These are phyloP conservation scores for Astrothelium subdiscretum DNA, from an alignment of 495 filamentous ascomycete species.

Conservation along the genomic window DNA sequence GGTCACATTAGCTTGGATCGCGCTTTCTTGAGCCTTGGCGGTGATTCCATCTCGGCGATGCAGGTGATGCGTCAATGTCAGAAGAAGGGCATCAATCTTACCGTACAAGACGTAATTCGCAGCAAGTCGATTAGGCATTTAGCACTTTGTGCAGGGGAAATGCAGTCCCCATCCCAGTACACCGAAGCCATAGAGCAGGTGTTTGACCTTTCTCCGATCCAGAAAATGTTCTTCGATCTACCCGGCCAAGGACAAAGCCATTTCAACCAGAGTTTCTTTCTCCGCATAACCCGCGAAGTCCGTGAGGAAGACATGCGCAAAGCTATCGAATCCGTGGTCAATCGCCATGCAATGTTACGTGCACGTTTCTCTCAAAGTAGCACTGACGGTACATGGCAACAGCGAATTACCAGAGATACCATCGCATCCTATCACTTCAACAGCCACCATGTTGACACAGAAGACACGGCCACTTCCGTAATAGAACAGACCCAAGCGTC, in stretches of 20 bases:
- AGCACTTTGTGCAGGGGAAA: constrained; percentile 1
- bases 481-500: constrained; percentile 16
- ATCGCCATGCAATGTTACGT: constrained; percentile 22
- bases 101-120: constrained; percentile 16
- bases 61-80: constrained; percentile 13
- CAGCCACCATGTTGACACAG: background rate
- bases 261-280: constrained; percentile 21
- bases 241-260: constrained; percentile 14
- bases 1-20: background rate
- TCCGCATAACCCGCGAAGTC: constrained; percentile 6
- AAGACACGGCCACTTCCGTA: constrained; percentile 1
- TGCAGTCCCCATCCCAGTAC: background rate
- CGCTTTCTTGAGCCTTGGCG: constrained; percentile 10
- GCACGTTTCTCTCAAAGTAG: constrained; percentile 10
- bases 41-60: constrained; percentile 12
- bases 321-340: constrained; percentile 13
- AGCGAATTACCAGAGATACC: constrained; percentile 17
- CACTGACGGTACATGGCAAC: constrained; percentile 10
- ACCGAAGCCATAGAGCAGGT: constrained; percentile 8
- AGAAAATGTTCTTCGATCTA: constrained; percentile 14
- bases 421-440: constrained; percentile 12
- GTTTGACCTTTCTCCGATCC: constrained; percentile 20
- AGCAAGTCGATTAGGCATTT: constrained; percentile 18
- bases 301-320: constrained; percentile 1
- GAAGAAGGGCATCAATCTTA: constrained; percentile 13